Conservation (phyloP, 2,329 filamentous ascomycete species). For the Mycosphaerella sp. region DNA sequence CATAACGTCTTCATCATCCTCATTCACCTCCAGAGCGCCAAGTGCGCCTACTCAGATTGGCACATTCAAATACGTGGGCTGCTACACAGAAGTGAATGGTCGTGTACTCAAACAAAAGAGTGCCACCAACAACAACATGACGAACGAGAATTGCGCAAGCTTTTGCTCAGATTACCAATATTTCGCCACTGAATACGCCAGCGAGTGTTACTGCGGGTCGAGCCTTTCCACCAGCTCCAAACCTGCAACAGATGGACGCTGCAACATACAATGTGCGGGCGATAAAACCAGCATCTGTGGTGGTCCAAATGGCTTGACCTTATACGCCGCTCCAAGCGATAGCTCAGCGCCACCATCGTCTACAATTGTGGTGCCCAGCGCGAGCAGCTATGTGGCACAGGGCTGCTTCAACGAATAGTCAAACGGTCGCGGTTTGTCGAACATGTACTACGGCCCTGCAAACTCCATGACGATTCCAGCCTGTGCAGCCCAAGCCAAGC, state of each 20-base stretch:
- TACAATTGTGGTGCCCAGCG: slow-evolving; percentile 11
- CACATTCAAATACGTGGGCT: slow-evolving; percentile 19
- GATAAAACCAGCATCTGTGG: slow-evolving; percentile 26
- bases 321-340: slow-evolving; percentile 4
- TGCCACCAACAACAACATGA: slow-evolving; percentile 31
- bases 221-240: slow-evolving; percentile 3
- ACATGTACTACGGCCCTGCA: slow-evolving; percentile 14
- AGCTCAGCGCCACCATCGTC: slow-evolving; percentile 7
- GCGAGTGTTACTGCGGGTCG: slow-evolving; percentile 31
- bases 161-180: slow-evolving; percentile 31
- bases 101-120: slow-evolving; percentile 25
- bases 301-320: slow-evolving; percentile 9
- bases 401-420: slow-evolving; percentile 30
- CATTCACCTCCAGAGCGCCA: neutral
- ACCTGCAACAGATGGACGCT: slow-evolving; percentile 13
- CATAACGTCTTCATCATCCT: neutral
- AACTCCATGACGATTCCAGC: slow-evolving; percentile 22
- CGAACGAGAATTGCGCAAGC: slow-evolving; percentile 34
- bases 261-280: slow-evolving; percentile 24
- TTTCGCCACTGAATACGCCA: slow-evolving; percentile 35
- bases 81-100: slow-evolving; percentile 29
- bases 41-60: slow-evolving; percentile 11
- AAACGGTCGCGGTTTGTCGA: slow-evolving; percentile 22
- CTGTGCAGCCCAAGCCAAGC: slow-evolving; percentile 25
- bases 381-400: slow-evolving; percentile 19